Evolutionary conservation across 768 basidiomycete genomes (phyloP), one percentile per base, ranked within the genome.

Genomic region (Pholiota microspora): DNA sequence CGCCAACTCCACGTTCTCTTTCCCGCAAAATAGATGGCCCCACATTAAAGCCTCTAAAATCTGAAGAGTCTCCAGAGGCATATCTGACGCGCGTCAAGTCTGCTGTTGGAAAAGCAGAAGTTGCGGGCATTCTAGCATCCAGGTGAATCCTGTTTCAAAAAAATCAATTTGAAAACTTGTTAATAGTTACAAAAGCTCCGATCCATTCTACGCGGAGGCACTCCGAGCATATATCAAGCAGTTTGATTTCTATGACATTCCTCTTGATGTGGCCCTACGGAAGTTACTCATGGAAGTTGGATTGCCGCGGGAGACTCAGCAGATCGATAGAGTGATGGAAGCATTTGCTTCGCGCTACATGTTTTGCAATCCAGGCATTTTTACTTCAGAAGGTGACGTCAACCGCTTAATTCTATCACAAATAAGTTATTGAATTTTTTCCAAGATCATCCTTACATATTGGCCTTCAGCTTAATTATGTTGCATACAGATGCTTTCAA

Each of bases 401-500:
- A 34, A 40, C 7, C 9, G 24, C 27, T 21, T 23, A 8, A 27
- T 32, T 42, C n/a, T 13, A 18, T 15, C 18, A 0, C 12, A 16
- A 31, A 31, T 15, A 21, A 45, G 24, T 6, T n/a, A 12, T 9
- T 48, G 46, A n/a, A 10, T n/a, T 28, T 16, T 18, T 47, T 48
- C n/a, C 25, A 58, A 95, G 94, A 97, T 64, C 88, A 96, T 62
- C 90, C 96, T 9, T 98, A 98, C 71, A 90, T 98, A 49, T 77
- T 98, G 45, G 94, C 96, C 10, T 98, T 98, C 73, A 98, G 96
- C 62, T 76, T 98, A 66, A 97, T 98, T 63, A 98, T 99, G 96
- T 77, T 98, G 47, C 95, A 98, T 67, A 99, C 97, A 15, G 97
- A 99, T 66, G 92, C 89, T 4, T 98, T 98, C 78, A 99, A 99